phyloP scores from a whole-genome alignment of 257 asterid species.

The Plectranthus barbatus region DNA sequence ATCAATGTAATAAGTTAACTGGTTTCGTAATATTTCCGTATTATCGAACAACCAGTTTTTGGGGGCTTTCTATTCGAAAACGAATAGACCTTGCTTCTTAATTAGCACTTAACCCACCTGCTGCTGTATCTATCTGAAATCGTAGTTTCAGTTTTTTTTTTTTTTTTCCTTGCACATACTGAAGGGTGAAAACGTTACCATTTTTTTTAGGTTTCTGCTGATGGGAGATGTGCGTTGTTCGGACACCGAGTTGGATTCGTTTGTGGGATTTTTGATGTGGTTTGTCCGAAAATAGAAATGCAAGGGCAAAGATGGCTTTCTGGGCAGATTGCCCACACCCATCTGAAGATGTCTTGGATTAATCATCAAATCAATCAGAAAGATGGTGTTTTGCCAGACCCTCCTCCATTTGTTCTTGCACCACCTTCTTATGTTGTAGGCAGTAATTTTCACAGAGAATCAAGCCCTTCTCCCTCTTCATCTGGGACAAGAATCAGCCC shows the following conservation, averaged over 20 bases:
- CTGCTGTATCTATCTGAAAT: slow-evolving; percentile 11
- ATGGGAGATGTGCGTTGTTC: slow-evolving; percentile 8
- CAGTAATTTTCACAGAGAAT: slow-evolving; percentile 26
- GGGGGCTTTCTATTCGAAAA: slow-evolving; percentile 15
- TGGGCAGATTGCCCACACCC: slow-evolving; percentile 30
- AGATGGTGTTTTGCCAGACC: slow-evolving; percentile 22
- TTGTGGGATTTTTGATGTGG: slow-evolving; percentile 18
- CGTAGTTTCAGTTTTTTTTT: neutral
- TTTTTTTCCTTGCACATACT: neutral
- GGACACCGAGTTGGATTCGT: slow-evolving; percentile 12
- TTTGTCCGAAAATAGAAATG: slow-evolving; percentile 26
- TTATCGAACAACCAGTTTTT: slow-evolving; percentile 20
- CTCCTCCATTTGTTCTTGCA: slow-evolving; percentile 35
- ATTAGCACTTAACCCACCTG: slow-evolving; percentile 9
- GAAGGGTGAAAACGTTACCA: neutral
- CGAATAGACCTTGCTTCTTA: slow-evolving; percentile 19
- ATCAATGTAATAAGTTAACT: slow-evolving; percentile 22
- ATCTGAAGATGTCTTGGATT: slow-evolving; percentile 45
- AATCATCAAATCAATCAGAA: slow-evolving; percentile 25
- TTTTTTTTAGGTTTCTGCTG: neutral
- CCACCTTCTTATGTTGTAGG: slow-evolving; percentile 24
- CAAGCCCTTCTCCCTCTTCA: slow-evolving; percentile 27
- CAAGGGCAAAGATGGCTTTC: slow-evolving; percentile 30
- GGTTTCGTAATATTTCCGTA: slow-evolving; percentile 30
- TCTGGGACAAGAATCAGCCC: slow-evolving; percentile 73